phyloP scores from a whole-genome alignment of 2,329 filamentous ascomycete genomes.

The Colletotrichum tofieldiae region DNA sequence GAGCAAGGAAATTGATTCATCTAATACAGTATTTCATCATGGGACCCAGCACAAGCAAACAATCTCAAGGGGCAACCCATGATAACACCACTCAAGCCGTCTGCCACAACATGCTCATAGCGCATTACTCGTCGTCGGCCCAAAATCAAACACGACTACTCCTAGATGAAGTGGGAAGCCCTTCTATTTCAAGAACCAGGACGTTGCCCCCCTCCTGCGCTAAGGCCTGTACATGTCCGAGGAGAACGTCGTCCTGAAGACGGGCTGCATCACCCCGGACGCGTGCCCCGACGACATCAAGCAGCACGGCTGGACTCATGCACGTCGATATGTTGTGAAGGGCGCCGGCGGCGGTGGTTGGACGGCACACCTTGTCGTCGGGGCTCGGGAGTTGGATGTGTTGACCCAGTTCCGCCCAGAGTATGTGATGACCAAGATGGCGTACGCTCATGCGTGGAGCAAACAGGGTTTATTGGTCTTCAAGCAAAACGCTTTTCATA shows the following conservation, averaged over 20 bases:
- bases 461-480: background rate
- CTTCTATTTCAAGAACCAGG: background rate
- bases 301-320: slow-evolving; percentile 2
- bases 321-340: slow-evolving; percentile 7
- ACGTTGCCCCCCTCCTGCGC: background rate
- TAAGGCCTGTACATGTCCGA: background rate
- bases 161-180: background rate
- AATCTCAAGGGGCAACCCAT: too few species aligned
- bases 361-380: slow-evolving; percentile 14
- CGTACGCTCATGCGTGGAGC: background rate
- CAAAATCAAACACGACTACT: background rate
- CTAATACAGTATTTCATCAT: background rate
- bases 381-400: background rate
- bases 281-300: background rate
- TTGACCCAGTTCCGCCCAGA: background rate
- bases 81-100: background rate
- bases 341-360: background rate
- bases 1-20: background rate
- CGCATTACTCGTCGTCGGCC: background rate
- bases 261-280: background rate
- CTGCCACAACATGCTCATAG: background rate
- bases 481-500: background rate
- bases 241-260: background rate
- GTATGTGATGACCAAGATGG: background rate
- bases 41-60: background rate